Evolutionary conservation across 2,329 filamentous ascomycete genomes (phyloP).

Genomic region (Diaporthe ilicicola): DNA sequence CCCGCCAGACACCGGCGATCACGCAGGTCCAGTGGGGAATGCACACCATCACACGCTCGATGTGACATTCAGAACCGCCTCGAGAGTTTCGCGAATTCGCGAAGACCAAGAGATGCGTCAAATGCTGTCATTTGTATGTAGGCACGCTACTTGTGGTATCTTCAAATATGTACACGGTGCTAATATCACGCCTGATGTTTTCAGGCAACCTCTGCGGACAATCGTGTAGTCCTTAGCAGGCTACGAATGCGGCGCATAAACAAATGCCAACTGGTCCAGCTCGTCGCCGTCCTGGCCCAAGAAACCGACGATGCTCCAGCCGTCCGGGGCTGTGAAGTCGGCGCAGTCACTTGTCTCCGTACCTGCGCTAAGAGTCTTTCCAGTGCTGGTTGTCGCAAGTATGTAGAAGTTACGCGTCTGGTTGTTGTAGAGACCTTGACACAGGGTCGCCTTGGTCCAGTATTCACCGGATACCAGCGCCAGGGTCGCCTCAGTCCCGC

Average conservation of each 20-base stretch:
- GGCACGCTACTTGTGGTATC: slow-evolving; percentile 1
- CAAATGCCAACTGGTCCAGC: slow-evolving; percentile 61
- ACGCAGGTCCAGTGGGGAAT: slow-evolving; percentile 18
- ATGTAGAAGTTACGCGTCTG: slow-evolving; percentile 65
- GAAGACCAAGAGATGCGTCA: not conserved
- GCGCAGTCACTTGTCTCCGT: slow-evolving; percentile 56
- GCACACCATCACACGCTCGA: slow-evolving; percentile 2
- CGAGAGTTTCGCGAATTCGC: slow-evolving; percentile 2
- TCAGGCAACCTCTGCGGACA: not conserved
- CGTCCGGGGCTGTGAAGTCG: slow-evolving; percentile 54
- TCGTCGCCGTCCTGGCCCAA: slow-evolving; percentile 62
- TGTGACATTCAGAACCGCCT: not conserved
- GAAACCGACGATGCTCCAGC: slow-evolving; percentile 63
- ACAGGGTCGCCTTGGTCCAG: slow-evolving; percentile 58
- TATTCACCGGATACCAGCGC: slow-evolving; percentile 55
- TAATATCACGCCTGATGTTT: not conserved
- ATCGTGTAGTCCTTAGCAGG: not conserved
- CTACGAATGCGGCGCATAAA: slow-evolving; percentile 52
- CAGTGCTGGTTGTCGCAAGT: slow-evolving; percentile 58
- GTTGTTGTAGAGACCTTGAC: slow-evolving; percentile 55
- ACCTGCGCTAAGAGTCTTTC: slow-evolving; percentile 55
- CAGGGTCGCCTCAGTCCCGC: slow-evolving; percentile 54
- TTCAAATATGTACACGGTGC: not conserved
- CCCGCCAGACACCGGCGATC: slow-evolving; percentile 14
- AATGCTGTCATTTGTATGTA: not conserved